phyloP scores from a whole-genome alignment of 495 filamentous ascomycete species.

The Podospora didyma region DNA sequence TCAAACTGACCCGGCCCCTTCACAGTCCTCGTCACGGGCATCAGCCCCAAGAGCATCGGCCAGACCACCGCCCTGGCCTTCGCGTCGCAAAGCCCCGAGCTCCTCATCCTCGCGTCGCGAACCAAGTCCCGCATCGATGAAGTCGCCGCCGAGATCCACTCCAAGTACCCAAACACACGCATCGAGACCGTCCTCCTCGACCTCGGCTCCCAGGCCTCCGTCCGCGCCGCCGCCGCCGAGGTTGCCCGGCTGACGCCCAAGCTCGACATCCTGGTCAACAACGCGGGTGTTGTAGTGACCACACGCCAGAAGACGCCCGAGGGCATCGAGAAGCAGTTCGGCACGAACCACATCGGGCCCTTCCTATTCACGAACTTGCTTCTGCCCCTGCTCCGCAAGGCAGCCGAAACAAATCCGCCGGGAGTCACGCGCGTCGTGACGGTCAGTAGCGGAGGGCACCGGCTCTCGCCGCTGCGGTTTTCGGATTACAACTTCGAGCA shows the following conservation, averaged over 20 bases:
- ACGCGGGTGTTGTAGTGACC: slow-evolving; percentile 42
- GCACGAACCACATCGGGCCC: slow-evolving; percentile 57
- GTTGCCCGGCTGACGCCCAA: slow-evolving; percentile 35
- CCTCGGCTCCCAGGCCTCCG: slow-evolving; percentile 41
- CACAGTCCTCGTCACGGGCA: slow-evolving; percentile 44
- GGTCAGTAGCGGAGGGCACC: slow-evolving; percentile 47
- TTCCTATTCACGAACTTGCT: slow-evolving; percentile 57
- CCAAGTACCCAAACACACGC: slow-evolving; percentile 28
- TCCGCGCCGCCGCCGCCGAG: slow-evolving; percentile 40
- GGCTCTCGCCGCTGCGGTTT: slow-evolving; percentile 50
- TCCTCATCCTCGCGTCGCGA: slow-evolving; percentile 53
- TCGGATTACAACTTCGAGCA: slow-evolving; percentile 54
- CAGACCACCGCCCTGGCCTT: slow-evolving; percentile 49
- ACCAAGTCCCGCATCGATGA: slow-evolving; percentile 46
- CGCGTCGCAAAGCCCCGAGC: slow-evolving; percentile 47
- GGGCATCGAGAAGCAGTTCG: slow-evolving; percentile 54
- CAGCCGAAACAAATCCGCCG: slow-evolving; percentile 25
- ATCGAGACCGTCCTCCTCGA: slow-evolving; percentile 42
- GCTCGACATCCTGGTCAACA: slow-evolving; percentile 56
- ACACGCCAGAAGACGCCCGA: slow-evolving; percentile 32
- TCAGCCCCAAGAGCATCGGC: slow-evolving; percentile 51
- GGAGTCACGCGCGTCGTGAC: slow-evolving; percentile 42
- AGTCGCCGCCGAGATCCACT: slow-evolving; percentile 37
- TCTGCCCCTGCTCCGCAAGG: slow-evolving; percentile 40
- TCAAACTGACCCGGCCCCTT: neutral